Percentiles rank a stretch among this genome's conserved stretches.
Evolutionary conservation across 495 filamentous ascomycete species (phyloP).

Genomic region (Geoglossum glabrum): DNA sequence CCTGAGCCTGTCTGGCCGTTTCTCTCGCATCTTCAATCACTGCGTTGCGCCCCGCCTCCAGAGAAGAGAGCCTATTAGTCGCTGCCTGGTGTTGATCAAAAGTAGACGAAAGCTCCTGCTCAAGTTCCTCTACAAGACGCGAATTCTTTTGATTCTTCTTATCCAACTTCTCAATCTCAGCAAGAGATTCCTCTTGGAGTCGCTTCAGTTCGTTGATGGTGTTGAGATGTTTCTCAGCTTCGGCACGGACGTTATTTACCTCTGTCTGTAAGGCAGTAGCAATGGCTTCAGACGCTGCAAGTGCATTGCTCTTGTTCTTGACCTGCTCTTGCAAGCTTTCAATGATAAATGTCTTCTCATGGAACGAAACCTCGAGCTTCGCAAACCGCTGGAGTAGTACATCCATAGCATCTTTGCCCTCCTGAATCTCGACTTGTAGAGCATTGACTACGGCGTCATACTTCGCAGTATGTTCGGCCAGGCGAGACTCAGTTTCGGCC

Average conservation of each 20-base stretch:
- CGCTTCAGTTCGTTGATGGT: slow-evolving; percentile 29
- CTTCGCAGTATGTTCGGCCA: slow-evolving; percentile 28
- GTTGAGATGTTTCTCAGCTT: slow-evolving; percentile 35
- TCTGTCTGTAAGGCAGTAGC: background rate
- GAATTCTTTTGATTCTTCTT: slow-evolving; percentile 46
- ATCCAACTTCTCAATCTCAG: slow-evolving; percentile 28
- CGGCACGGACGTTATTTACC: slow-evolving; percentile 14
- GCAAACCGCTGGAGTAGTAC: slow-evolving; percentile 31
- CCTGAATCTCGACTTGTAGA: slow-evolving; percentile 47
- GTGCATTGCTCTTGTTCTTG: slow-evolving; percentile 14
- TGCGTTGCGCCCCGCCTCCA: slow-evolving; percentile 47
- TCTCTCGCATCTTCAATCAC: slow-evolving; percentile 36
- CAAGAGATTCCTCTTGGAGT: slow-evolving; percentile 48
- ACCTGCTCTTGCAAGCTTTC: slow-evolving; percentile 30
- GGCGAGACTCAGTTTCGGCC: slow-evolving; percentile 25
- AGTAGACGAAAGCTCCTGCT: slow-evolving; percentile 87
- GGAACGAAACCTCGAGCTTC: background rate
- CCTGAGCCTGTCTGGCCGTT: slow-evolving; percentile 32
- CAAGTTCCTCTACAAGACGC: slow-evolving; percentile 79
- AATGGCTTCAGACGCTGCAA: slow-evolving; percentile 15
- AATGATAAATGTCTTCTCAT: slow-evolving; percentile 8
- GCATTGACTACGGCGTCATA: slow-evolving; percentile 38
- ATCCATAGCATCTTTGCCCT: slow-evolving; percentile 47
- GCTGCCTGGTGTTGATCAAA: slow-evolving; percentile 75
- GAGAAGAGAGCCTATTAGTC: slow-evolving; percentile 49